phyloP scores from a whole-genome alignment of 345 rosid species.

The Clausena lansium region DNA sequence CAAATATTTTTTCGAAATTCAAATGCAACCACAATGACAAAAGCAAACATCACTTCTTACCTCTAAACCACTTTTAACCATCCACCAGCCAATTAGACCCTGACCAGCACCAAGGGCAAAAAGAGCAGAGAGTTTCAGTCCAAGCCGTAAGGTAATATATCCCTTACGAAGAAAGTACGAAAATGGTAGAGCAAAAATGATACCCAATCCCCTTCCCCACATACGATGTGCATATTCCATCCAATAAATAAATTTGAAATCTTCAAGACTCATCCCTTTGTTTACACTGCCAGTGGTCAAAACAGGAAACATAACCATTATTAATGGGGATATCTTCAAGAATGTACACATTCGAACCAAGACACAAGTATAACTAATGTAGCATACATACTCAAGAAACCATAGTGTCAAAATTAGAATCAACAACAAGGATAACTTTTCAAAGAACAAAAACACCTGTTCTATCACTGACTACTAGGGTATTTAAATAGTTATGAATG shows the following conservation, averaged over 20 bases:
- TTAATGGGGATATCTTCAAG: not conserved
- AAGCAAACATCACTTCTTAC: constrained; percentile 27
- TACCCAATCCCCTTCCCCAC: constrained; percentile 99
- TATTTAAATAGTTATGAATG: not conserved
- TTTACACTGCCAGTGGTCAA: constrained; percentile 53
- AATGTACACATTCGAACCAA: not conserved
- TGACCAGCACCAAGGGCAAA: constrained; percentile 97
- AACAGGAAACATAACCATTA: not conserved
- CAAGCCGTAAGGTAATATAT: constrained; percentile 78
- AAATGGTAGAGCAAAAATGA: constrained; percentile 97
- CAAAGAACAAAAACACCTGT: not conserved
- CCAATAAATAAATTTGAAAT: constrained; percentile 96
- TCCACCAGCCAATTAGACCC: constrained; percentile 99
- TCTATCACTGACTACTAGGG: not conserved
- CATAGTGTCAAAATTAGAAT: not conserved
- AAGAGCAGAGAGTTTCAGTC: constrained; percentile 68
- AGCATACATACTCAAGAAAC: not conserved
- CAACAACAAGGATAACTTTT: not conserved
- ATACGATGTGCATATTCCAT: constrained; percentile 97
- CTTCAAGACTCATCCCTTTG: constrained; percentile 89
- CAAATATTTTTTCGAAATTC: constrained; percentile 4
- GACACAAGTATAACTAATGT: not conserved
- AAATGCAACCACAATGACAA: not conserved
- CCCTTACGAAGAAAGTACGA: constrained; percentile 87
- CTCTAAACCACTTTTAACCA: constrained; percentile 99